phyloP scores from a whole-genome alignment of 176 grass and related monocot genomes.

The Oropetium thomaeum region DNA sequence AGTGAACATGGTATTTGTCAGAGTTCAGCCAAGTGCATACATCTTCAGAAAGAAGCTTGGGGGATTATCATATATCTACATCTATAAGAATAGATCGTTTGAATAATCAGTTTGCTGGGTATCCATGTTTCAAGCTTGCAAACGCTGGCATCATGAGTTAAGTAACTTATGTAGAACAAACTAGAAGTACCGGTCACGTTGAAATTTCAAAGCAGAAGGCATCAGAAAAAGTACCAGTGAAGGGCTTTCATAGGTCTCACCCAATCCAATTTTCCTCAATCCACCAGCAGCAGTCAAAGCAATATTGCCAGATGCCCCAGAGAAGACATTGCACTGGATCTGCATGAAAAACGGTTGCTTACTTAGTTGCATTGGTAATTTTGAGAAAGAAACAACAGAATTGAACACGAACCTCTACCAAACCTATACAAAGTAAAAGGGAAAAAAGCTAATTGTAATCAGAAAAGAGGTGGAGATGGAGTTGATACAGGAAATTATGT shows the following conservation, averaged over 20 bases:
- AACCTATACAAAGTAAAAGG: no score
- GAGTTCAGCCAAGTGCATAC: neutral
- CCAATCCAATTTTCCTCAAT: constrained; percentile 73
- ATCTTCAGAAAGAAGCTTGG: neutral
- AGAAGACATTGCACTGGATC: constrained; percentile 95
- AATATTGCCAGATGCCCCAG: constrained; percentile 64
- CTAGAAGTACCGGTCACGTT: constrained; percentile 24
- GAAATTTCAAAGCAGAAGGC: constrained; percentile 8
- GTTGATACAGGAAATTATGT: no score
- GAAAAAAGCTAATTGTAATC: no score
- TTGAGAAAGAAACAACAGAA: no score
- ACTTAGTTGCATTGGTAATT: neutral
- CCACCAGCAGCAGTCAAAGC: constrained; percentile 79
- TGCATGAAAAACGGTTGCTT: constrained; percentile 37
- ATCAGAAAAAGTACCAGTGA: constrained; percentile 54
- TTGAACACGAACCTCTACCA: no score
- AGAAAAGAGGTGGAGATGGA: no score
- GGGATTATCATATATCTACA: neutral
- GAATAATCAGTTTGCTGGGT: neutral
- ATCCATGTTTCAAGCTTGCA: neutral
- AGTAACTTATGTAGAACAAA: constrained; percentile 13
- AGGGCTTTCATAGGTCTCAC: constrained; percentile 72
- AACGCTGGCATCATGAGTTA: neutral
- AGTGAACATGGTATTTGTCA: neutral
- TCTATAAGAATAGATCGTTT: neutral